phyloP scores from a whole-genome alignment of 768 basidiomycete species.

The Psilocybe tampanensis region DNA sequence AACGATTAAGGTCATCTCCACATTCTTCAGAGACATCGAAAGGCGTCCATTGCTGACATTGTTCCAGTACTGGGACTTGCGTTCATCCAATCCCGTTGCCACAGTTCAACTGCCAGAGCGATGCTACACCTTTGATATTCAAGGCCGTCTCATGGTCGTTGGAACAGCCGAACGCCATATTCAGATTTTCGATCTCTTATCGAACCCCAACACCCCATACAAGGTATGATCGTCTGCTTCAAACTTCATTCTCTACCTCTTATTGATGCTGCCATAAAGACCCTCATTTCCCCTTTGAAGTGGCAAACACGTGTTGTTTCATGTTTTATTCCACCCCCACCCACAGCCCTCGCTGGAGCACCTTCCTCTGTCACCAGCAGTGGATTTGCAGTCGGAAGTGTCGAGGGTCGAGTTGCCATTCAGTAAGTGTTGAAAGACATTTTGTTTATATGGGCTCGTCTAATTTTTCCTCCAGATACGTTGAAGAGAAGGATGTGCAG shows the following conservation, averaged over 20 bases:
- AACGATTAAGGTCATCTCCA: conserved; percentile 74
- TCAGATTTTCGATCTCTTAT: conserved; percentile 86
- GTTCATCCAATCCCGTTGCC: conserved; percentile 73
- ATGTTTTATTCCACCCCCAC: conserved; percentile 69
- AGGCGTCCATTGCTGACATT: conserved; percentile 6
- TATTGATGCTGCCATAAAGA: conserved; percentile 42
- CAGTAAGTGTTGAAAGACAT: conserved; percentile 65
- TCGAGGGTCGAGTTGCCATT: conserved; percentile 92
- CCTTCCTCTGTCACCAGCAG: too few relatives aligned
- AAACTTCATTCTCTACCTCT: neutral
- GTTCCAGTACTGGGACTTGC: conserved; percentile 89
- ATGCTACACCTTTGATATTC: conserved; percentile 85
- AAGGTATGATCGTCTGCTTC: conserved; percentile 49
- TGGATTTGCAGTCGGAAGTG: conserved; percentile 84
- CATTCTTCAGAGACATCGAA: neutral
- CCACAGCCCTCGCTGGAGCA: too few relatives aligned
- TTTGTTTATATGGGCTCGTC: neutral
- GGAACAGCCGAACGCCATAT: conserved; percentile 93
- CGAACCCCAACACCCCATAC: conserved; percentile 76
- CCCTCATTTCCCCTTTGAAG: conserved; percentile 83
- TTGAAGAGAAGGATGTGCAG: conserved; percentile 82
- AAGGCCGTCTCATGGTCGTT: conserved; percentile 84
- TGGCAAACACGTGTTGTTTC: conserved; percentile 91
- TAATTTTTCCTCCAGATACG: conserved; percentile 54
- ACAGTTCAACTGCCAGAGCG: conserved; percentile 86